phyloP scores from a whole-genome alignment of 371 early-diverging fungal genomes.

The Mucor plumbeus region DNA sequence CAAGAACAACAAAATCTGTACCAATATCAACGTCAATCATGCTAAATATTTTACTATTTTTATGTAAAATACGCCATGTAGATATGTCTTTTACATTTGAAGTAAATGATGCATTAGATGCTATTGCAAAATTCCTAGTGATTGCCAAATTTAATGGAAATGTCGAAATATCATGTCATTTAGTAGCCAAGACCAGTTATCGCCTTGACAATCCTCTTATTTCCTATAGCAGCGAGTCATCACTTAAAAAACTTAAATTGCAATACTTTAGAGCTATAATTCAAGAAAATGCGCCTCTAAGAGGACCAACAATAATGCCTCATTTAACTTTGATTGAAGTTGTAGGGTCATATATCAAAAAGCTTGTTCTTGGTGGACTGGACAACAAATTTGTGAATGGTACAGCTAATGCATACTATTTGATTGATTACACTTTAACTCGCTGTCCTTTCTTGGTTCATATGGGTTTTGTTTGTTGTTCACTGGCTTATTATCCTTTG shows the following conservation, averaged over 20 bases:
- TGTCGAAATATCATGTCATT: not conserved
- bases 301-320: not conserved
- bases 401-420: not conserved
- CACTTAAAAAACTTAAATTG: not conserved
- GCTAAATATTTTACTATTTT: not conserved
- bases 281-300: not conserved
- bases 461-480: not conserved
- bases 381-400: not conserved
- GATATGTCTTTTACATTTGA: not conserved
- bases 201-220: not conserved
- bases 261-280: not conserved
- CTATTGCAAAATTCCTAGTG: not conserved
- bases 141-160: not conserved
- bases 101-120: not conserved
- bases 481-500: not conserved
- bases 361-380: not conserved
- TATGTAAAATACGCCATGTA: not conserved
- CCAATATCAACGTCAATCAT: not conserved
- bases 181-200: not conserved
- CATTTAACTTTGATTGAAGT: not conserved
- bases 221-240: not conserved
- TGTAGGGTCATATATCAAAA: not conserved
- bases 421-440: not conserved
- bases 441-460: not conserved
- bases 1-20: not conserved